Conservation (phyloP, 2,329 filamentous ascomycete species). For the Periconia macrospinosa region DNA sequence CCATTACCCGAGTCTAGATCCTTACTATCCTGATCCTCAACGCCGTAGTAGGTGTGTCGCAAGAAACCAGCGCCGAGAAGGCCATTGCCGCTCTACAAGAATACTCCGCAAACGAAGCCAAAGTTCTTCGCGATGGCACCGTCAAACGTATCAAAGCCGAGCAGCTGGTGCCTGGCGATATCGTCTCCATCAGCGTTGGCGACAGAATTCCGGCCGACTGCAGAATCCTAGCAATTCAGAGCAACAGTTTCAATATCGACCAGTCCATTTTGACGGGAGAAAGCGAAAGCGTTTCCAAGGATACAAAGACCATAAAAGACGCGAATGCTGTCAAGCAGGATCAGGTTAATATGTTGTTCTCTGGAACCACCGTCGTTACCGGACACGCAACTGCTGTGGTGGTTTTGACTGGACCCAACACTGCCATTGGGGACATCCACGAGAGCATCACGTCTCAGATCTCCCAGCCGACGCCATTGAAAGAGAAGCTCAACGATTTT, state of each 20-base stretch:
- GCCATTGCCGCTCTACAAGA: slow-evolving; percentile 97
- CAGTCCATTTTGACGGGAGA: slow-evolving; percentile 97
- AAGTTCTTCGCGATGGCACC: slow-evolving; percentile 83
- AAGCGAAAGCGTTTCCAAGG: slow-evolving; percentile 94
- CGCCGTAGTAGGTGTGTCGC: slow-evolving; percentile 93
- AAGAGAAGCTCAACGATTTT: slow-evolving; percentile 99
- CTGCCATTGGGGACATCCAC: slow-evolving; percentile 97
- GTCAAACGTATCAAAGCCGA: slow-evolving; percentile 89
- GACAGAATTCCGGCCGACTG: slow-evolving; percentile 95
- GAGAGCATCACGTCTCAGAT: slow-evolving; percentile 98
- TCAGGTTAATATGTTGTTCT: slow-evolving; percentile 97
- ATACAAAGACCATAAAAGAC: slow-evolving; percentile 70
- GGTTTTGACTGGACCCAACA: slow-evolving; percentile 83
- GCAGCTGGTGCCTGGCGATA: slow-evolving; percentile 91
- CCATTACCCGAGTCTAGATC: slow-evolving; percentile 61
- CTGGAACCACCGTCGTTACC: slow-evolving; percentile 94
- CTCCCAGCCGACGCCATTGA: slow-evolving; percentile 92
- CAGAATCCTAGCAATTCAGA: slow-evolving; percentile 84
- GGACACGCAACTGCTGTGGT: slow-evolving; percentile 91
- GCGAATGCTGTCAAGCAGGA: slow-evolving; percentile 92
- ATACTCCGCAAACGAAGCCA: slow-evolving; percentile 98
- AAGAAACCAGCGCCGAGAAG: slow-evolving; percentile 98
- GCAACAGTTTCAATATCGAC: slow-evolving; percentile 96
- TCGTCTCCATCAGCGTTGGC: slow-evolving; percentile 84
- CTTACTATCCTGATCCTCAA: slow-evolving; percentile 96